Evolutionary conservation across 2,329 filamentous ascomycete genomes (phyloP).

Genomic region (Hypoxylon sp.): DNA sequence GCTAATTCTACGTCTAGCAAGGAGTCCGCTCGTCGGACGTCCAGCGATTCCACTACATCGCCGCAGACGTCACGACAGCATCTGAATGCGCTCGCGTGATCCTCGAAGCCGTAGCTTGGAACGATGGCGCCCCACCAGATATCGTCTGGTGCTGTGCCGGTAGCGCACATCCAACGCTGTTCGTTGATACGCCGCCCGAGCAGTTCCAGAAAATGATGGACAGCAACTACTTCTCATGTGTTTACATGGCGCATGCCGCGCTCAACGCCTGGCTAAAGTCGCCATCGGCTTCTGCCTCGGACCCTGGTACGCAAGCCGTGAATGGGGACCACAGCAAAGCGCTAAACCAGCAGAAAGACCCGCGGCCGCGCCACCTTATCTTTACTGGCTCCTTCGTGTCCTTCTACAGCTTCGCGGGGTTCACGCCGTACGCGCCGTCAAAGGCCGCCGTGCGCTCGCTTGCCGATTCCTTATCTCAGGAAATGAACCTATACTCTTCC

Average conservation of each 20-base stretch:
- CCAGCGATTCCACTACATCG: constrained; percentile 76
- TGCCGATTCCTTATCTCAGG: constrained; percentile 74
- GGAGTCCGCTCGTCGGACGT: constrained; percentile 64
- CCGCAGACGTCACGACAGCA: constrained; percentile 72
- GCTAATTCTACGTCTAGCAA: constrained; percentile 52
- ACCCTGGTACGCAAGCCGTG: neutral
- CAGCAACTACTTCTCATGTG: constrained; percentile 59
- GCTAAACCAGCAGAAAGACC: neutral
- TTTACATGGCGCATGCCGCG: constrained; percentile 58
- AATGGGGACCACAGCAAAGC: neutral
- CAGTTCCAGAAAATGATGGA: constrained; percentile 57
- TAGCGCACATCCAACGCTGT: constrained; percentile 67
- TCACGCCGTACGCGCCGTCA: constrained; percentile 74
- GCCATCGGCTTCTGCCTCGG: constrained; percentile 1
- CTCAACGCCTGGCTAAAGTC: constrained; percentile 52
- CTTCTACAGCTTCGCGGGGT: constrained; percentile 75
- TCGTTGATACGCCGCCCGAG: constrained; percentile 55
- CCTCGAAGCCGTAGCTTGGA: constrained; percentile 72
- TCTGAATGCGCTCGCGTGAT: constrained; percentile 71
- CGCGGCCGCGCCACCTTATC: constrained; percentile 70
- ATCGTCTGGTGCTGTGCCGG: constrained; percentile 77
- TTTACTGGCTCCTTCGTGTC: constrained; percentile 76
- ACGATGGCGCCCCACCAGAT: constrained; percentile 69
- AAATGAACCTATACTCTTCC: constrained; percentile 60
- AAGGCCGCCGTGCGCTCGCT: constrained; percentile 77